phyloP scores from a whole-genome alignment of 2,329 filamentous ascomycete genomes.

The Trichophyton benhamiae region DNA sequence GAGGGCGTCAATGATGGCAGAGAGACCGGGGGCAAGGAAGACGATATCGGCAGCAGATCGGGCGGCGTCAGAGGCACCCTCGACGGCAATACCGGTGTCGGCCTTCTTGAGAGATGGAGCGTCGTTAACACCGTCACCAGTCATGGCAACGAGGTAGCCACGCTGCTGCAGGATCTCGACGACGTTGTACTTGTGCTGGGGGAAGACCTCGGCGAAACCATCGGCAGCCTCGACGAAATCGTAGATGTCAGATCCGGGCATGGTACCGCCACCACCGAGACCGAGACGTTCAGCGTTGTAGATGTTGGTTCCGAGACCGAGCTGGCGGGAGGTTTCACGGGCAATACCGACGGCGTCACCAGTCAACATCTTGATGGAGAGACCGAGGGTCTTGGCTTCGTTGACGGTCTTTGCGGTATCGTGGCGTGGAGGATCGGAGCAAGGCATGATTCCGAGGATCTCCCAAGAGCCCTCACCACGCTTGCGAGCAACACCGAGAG shows the following conservation, averaged over 20 bases:
- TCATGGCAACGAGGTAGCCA: constrained; percentile 91
- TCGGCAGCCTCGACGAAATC: constrained; percentile 92
- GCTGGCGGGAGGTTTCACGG: constrained; percentile 79
- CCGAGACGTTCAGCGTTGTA: constrained; percentile 89
- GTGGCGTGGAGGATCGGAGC: constrained; percentile 80
- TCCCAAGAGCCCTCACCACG: constrained; percentile 71
- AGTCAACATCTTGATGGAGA: constrained; percentile 93
- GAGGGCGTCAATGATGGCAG: constrained; percentile 81
- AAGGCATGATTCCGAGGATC: constrained; percentile 90
- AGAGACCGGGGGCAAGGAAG: constrained; percentile 81
- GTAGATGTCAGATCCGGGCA: constrained; percentile 87
- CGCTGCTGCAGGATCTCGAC: constrained; percentile 88
- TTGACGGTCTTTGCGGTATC: constrained; percentile 83
- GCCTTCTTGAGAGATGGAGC: constrained; percentile 86
- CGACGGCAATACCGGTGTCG: constrained; percentile 91
- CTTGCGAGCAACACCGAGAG: constrained; percentile 85
- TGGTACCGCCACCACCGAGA: constrained; percentile 78
- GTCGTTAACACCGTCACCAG: constrained; percentile 90
- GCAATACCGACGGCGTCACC: constrained; percentile 90
- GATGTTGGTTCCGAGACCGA: constrained; percentile 83
- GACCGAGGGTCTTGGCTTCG: constrained; percentile 74
- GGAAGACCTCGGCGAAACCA: constrained; percentile 90
- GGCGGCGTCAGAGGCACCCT: constrained; percentile 82
- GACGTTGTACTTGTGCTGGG: constrained; percentile 89
- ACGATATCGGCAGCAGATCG: constrained; percentile 88